phyloP scores from a whole-genome alignment of 176 grass and related monocot species.

The Oryza meyeriana region DNA sequence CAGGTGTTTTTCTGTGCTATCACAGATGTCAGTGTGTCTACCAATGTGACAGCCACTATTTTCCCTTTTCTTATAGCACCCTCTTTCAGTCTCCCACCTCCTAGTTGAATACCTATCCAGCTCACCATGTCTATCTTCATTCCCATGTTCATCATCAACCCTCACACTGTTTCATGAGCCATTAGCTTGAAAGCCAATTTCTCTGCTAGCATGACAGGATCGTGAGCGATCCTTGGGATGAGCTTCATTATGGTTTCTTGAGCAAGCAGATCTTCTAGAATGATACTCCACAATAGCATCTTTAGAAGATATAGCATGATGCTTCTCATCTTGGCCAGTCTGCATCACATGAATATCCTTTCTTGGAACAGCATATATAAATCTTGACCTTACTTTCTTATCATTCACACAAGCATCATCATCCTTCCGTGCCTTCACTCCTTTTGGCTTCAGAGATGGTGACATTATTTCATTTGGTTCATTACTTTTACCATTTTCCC shows the following conservation, averaged over 20 bases:
- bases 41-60: constrained; percentile 31
- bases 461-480: no score
- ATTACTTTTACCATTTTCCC: no score
- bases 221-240: constrained; percentile 29
- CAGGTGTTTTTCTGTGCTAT: constrained; percentile 35
- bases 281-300: no score
- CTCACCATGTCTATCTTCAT: constrained; percentile 25
- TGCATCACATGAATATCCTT: no score
- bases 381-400: no score
- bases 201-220: neutral
- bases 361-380: no score
- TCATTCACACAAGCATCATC: no score
- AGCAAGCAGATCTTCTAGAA: constrained; percentile 13
- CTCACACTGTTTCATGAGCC: constrained; percentile 26
- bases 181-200: constrained; percentile 16
- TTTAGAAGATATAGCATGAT: no score
- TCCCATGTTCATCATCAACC: constrained; percentile 31
- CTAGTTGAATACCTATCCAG: constrained; percentile 17
- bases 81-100: constrained; percentile 33
- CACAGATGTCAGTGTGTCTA: no score
- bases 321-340: no score
- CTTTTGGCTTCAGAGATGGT: no score
- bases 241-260: constrained; percentile 15
- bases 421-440: no score
- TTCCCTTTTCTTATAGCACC: constrained; percentile 32